Evolutionary conservation across 2,329 filamentous ascomycete species (phyloP), one percentile per base, ranked within the genome.

Genomic region (Stachybotrys elegans): DNA sequence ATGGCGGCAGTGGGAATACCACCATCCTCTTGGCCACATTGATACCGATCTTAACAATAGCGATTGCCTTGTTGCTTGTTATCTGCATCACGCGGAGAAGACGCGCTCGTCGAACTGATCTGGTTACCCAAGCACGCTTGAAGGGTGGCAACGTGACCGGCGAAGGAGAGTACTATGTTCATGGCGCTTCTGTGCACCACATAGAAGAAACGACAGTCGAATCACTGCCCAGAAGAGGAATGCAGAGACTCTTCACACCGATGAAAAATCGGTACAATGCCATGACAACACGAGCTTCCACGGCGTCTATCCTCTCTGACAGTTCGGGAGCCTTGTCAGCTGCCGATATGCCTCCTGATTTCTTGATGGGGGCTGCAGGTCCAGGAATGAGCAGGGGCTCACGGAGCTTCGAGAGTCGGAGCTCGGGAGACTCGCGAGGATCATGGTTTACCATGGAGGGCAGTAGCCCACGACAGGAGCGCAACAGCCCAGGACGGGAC

Each of bases 11-110:
- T 6, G 59, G 51, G 19, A 67, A 57, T 4, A 55, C 54, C 19
- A 57, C 63, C 4, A 62, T 73, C 19, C 55, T 75, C 6, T 52
- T 73, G 13, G 72, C 69, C 1, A 66, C 70, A 3, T 61, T 75
- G 3, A 57, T 76, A 3, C 71, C 72, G 3, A 50, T 74, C 13
- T 48, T 72, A 1, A 54, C 63, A 17, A 44, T 68, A 11, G 49
- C 63, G 0, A 47, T 68, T 5, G 47, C 65, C 8, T 48, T 65
- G 16, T 52, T 64, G 50, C 47, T 67, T 3, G 47, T 67, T 6
- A 47, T 62, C 19, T 68, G 59, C 46, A 60, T 62, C 43, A 44
- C 65, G 32, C 55, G 58, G 12, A 55, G 61, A 11, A 57, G 59
- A 3, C 57, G 55, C 19, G 52, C 51, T 11, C 57, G 50, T 19